Conservation (phyloP, 495 filamentous ascomycete species). For the Amniculicola lignicola region DNA sequence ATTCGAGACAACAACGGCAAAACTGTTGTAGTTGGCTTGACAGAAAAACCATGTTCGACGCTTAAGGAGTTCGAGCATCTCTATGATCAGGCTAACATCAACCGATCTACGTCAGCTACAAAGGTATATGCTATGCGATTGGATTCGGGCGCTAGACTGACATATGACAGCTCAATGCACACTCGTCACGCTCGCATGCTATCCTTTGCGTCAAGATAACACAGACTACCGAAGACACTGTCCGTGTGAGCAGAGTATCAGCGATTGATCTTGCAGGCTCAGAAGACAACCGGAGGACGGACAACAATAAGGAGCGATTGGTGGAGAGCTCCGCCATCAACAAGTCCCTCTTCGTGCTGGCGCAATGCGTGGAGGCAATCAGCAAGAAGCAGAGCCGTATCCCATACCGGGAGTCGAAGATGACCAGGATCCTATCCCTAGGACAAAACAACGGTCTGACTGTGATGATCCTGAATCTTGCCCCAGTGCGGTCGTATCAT, state of each 20-base stretch:
- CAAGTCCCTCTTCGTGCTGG: conserved; percentile 91
- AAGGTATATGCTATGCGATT: conserved; percentile 53
- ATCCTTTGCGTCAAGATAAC: conserved; percentile 87
- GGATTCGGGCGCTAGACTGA: background rate
- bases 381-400: conserved; percentile 74
- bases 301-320: conserved; percentile 90
- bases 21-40: conserved; percentile 87
- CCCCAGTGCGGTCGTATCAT: conserved; percentile 81
- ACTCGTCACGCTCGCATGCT: conserved; percentile 90
- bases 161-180: conserved; percentile 70
- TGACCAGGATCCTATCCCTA: conserved; percentile 89
- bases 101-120: conserved; percentile 86
- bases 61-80: conserved; percentile 89
- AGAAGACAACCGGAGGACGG: conserved; percentile 91
- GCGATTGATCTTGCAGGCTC: conserved; percentile 96
- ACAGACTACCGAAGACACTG: conserved; percentile 67
- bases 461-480: conserved; percentile 94
- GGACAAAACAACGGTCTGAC: conserved; percentile 96
- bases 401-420: conserved; percentile 92
- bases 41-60: conserved; percentile 76
- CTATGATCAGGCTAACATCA: conserved; percentile 92
- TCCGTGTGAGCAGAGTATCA: conserved; percentile 75
- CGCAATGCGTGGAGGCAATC: conserved; percentile 96
- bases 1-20: conserved; percentile 89
- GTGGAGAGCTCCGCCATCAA: conserved; percentile 98